Evolutionary conservation across 2,329 filamentous ascomycete species (phyloP), one percentile per base, ranked within the genome.

Genomic region (Metarhizium brunneum): DNA sequence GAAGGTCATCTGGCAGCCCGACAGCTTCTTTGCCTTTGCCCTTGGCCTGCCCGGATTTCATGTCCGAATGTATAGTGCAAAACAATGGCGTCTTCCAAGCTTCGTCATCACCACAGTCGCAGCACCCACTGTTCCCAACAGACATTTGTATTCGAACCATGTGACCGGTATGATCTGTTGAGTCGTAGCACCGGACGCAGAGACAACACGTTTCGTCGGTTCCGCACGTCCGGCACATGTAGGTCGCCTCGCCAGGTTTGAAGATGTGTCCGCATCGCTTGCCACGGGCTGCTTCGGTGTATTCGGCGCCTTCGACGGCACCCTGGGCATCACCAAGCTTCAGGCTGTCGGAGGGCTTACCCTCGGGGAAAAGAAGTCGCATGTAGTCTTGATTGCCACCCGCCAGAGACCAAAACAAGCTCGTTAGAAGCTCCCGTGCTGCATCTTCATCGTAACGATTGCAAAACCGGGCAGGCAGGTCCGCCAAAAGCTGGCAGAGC

Each of bases 211-310:
- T 97, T 61, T 96, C 92, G 70, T 99, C 95, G 48, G 87, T 85
- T 50, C 90, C 90, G 71, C 94, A 99, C 10, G 92, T 97, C 64
- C 91, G 88, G 78, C 94, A 99, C 64, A 87, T 82, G 70, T 97
- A 99, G 57, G 90, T 92, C 56, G 91, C 92, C 75, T 99, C 94
- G 52, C 92, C 94, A 14, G 83, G 81, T 72, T 92, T 92, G 79
- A 99, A 96, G 59, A 99, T 97, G 75, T 99, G 95, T 4, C 94
- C 95, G 69, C 94, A 99, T 50, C 91, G 86, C 71, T 95, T 95
- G 55, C 95, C 94, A 62, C 90, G 84, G 14, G 94, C 94, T 6
- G 88, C 87, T 62, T 92, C 88, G 20, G 90, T 94, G 68, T 97
- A 99, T 70, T 99, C 95, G 36, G 92, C 90, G 11, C 94, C 92